phyloP scores from a whole-genome alignment of 768 basidiomycete genomes.

The Sporobolomyces roseus region DNA sequence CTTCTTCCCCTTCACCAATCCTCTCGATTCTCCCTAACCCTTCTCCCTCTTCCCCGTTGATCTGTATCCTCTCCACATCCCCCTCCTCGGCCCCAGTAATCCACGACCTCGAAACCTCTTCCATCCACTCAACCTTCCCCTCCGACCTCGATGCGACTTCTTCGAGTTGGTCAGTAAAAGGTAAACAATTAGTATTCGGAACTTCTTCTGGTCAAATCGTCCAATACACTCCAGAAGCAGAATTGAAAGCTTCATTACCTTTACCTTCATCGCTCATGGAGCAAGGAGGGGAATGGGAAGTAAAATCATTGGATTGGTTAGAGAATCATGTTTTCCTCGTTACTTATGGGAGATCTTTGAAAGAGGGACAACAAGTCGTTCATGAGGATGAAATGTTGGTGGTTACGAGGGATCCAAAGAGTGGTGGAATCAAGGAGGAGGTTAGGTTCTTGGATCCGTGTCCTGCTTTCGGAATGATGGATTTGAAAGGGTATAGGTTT shows the following conservation, averaged over 20 bases:
- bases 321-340: constrained; percentile 53
- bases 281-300: constrained; percentile 7
- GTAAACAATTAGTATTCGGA: constrained; percentile 52
- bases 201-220: constrained; percentile 45
- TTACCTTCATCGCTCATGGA: constrained; percentile 37
- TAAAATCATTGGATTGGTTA: constrained; percentile 49
- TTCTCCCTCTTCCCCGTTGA: constrained; percentile 22
- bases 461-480: constrained; percentile 48
- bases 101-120: constrained; percentile 21
- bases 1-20: constrained; percentile 10
- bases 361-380: constrained; percentile 27
- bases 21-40: constrained; percentile 40
- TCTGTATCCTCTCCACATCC: constrained; percentile 33
- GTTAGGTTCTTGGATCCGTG: constrained; percentile 45
- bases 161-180: constrained; percentile 52
- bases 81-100: constrained; percentile 15
- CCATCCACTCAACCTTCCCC: constrained; percentile 10
- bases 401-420: constrained; percentile 31
- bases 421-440: constrained; percentile 29
- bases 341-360: constrained; percentile 42
- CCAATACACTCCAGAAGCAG: constrained; percentile 51
- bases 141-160: constrained; percentile 13
- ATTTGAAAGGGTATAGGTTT: constrained; percentile 41
- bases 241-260: constrained; percentile 47
- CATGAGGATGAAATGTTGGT: constrained; percentile 49